A percentile compares a stretch with the other conserved stretches of the same genome.
Evolutionary conservation across 2,329 filamentous ascomycete species (phyloP).

Genomic region (Colletotrichum incanum): DNA sequence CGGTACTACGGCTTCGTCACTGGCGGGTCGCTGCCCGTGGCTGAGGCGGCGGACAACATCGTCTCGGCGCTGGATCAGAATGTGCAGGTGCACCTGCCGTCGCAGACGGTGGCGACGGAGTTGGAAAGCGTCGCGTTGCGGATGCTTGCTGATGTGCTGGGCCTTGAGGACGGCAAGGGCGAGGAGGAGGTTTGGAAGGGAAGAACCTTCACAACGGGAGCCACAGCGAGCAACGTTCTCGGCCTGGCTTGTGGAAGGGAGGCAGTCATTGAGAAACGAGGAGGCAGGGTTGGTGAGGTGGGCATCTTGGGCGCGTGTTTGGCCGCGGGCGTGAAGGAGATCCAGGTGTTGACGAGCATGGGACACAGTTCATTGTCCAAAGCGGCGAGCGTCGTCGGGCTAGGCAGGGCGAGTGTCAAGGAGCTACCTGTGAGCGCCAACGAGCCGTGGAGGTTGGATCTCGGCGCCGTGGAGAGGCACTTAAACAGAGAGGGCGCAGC

Average conservation of each 20-base stretch:
- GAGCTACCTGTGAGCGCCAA: conserved; percentile 67
- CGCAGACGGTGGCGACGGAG: conserved; percentile 81
- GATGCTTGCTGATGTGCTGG: conserved; percentile 77
- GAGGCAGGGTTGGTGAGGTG: conserved; percentile 73
- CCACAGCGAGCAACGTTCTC: conserved; percentile 85
- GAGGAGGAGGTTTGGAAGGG: conserved; percentile 74
- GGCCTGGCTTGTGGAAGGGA: conserved; percentile 80
- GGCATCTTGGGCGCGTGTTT: conserved; percentile 79
- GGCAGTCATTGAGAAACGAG: conserved; percentile 63
- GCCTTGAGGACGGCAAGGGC: conserved; percentile 56
- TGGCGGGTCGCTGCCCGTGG: conserved; percentile 84
- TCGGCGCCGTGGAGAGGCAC: conserved; percentile 74
- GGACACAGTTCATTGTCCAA: conserved; percentile 90
- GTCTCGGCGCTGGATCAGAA: conserved; percentile 88
- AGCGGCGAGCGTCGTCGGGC: conserved; percentile 84
- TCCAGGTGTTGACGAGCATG: conserved; percentile 86
- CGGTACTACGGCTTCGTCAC: conserved; percentile 93
- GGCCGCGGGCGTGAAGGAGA: conserved; percentile 73
- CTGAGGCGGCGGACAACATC: conserved; percentile 87
- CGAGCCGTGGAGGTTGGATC: conserved; percentile 79
- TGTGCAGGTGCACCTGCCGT: conserved; percentile 84
- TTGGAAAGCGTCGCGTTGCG: conserved; percentile 82
- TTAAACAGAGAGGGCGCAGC: conserved; percentile 69
- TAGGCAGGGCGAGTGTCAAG: conserved; percentile 80
- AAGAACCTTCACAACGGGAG: conserved; percentile 71